These are phyloP conservation scores for Geranomyces michiganensis DNA, from an alignment of 192 early-diverging fungal species.

Conservation along the genomic window DNA sequence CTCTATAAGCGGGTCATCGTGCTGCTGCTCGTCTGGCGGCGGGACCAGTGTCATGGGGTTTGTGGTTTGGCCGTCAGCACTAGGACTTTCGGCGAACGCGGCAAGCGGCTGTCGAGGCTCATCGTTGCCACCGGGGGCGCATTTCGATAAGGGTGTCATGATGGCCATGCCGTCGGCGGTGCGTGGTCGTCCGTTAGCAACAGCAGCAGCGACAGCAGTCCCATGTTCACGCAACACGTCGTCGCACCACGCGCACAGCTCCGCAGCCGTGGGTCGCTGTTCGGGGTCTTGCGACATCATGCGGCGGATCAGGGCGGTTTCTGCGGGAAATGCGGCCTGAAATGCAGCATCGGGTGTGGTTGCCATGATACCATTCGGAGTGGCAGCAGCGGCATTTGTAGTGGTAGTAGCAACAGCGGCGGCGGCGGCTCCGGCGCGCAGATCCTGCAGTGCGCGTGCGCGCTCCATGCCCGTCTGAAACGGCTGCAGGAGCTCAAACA, in stretches of 20 bases:
- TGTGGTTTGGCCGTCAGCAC: neutral
- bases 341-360: neutral
- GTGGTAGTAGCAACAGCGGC: neutral
- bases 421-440: constrained; percentile 56
- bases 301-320: constrained; percentile 1
- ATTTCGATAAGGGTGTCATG: no score
- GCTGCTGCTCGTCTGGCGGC: constrained; percentile 12
- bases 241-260: neutral
- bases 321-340: neutral
- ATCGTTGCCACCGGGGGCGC: no score
- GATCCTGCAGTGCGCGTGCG: constrained; percentile 61
- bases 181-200: neutral
- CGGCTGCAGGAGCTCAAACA: constrained; percentile 93
- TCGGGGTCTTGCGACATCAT: constrained; percentile 1
- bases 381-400: no score
- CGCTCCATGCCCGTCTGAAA: constrained; percentile 93
- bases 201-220: neutral
- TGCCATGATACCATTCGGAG: neutral
- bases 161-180: no score
- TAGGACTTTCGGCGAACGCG: no score
- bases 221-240: constrained; percentile 18
- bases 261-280: neutral
- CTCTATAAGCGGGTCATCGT: neutral
- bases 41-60: neutral
- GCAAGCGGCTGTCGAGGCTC: no score